Evolutionary conservation across 2,329 filamentous ascomycete species (phyloP), one percentile per base, ranked within the genome.

Genomic region (Penicillium sp.): DNA sequence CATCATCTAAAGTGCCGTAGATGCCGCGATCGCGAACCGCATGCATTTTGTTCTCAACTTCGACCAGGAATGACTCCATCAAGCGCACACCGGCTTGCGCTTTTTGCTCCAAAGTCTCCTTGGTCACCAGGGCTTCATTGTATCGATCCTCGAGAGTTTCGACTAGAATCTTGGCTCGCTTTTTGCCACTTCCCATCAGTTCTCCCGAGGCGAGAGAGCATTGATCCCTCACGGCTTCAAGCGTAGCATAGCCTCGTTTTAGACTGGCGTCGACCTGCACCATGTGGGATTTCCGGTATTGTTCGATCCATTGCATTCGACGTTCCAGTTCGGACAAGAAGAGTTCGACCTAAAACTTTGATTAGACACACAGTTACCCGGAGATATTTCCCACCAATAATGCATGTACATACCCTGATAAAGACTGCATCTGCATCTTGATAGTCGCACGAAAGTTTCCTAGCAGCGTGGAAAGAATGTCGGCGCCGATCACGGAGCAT

Each of bases 121-220:
- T 88, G 2, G 86, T 87, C 15, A 80, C 84, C 56, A 98, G 72
- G 1, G 87, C 89, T 60, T 93, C 87, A 55, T 94, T 84, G 69
- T 96, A 98, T 56, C 87, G 80, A 26, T 79, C 78, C 68, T 98
- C 93, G 13, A 98, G 75, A 0, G 89, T 95, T 61, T 97, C 91
- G 31, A 98, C 88, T 73, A 97, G 84, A 51, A 97, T 81, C 56
- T 88, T 86, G 52, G 94, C 82, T 53, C 89, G 81, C 56, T 88
- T 82, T 45, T 87, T 84, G 21, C 93, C 90, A 33, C 87, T 87
- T 49, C 89, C 93, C 58, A 97, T 81, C 41, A 96, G 80, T 64
- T 93, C 91, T 54, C 88, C 91, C 1, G 90, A 94, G 19, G 91
- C 89, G 56, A 90, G 83, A 34, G 88, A 88, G 69, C 93, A 98